phyloP scores from a whole-genome alignment of 148 eudicot species.

The Chenopodium quinoa region DNA sequence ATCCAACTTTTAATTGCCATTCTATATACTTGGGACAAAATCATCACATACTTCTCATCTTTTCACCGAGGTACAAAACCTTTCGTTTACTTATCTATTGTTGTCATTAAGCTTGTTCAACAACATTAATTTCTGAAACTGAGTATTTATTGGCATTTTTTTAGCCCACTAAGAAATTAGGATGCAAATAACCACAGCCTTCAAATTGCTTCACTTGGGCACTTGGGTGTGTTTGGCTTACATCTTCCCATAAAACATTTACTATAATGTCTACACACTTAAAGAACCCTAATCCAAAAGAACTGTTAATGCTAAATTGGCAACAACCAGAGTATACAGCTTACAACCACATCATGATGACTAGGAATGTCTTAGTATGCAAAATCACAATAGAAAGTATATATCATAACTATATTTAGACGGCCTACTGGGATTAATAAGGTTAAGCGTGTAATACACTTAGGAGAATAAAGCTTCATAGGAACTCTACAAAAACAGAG shows the following conservation, averaged over 20 bases:
- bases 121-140: background rate
- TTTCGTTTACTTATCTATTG: background rate
- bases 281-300: too few relatives aligned
- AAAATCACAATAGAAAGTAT: too few relatives aligned
- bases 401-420: too few relatives aligned
- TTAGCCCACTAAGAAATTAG: background rate
- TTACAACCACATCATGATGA: background rate
- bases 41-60: background rate
- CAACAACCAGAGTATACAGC: background rate
- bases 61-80: background rate
- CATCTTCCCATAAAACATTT: too few relatives aligned
- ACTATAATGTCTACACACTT: too few relatives aligned
- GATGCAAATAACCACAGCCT: background rate
- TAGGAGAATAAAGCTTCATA: too few relatives aligned
- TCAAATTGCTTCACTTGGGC: background rate
- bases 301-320: too few relatives aligned
- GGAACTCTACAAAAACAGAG: too few relatives aligned
- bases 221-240: background rate
- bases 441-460: too few relatives aligned
- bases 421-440: too few relatives aligned
- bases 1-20: too few relatives aligned
- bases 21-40: background rate
- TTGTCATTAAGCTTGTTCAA: background rate
- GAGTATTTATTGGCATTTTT: too few relatives aligned
- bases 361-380: background rate